Evolutionary conservation across 345 rosid species (phyloP), one percentile per base, ranked within the genome.

Genomic region (Moricandia arvensis): DNA sequence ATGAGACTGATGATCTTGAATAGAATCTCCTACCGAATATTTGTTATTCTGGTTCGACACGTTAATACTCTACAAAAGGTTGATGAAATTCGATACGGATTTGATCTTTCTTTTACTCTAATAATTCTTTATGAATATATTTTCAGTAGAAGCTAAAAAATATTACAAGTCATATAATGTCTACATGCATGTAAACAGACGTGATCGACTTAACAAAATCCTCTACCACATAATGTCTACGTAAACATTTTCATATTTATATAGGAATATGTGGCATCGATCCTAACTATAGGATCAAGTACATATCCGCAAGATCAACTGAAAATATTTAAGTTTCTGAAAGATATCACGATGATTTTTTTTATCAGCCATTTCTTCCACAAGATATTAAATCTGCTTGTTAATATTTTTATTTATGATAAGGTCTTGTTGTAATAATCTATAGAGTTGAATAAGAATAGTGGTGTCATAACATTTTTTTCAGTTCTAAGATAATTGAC

Each of bases 271-370:
- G 72, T 47, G 73, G 11, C 37, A 67, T 47, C 38, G 73, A 75
- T 75, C 73, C 21, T 31, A 67, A 75, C 67, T 0, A 66, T 66
- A 17, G 9, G 34, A 75, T 75, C 73, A 74, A 54, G 33, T 16
- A 41, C 34, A 41, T 55, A 74, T 64, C 71, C 15, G 18, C 34
- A 38, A 59, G 66, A 66, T 34, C 12, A 73, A 29, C 3, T 38
- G 77, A 27, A 41, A 27, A 38, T 63, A 38, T 26, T 51, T 11
- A 1, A n/a, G 34, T 59, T 8, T 38, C 41, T 31, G 5, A 27
- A 73, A 64, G 64, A 64, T 27, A 54, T 54, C 37, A 51, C 51
- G n/a, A 29, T 29, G 31, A 29, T 0, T 1, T 29, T 27, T 27
- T 29, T 29, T 29, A 0, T 29, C 31, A 29, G 31, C 31, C 24